Conservation (phyloP, 768 basidiomycete species). For the Lactifluus pinguis region DNA sequence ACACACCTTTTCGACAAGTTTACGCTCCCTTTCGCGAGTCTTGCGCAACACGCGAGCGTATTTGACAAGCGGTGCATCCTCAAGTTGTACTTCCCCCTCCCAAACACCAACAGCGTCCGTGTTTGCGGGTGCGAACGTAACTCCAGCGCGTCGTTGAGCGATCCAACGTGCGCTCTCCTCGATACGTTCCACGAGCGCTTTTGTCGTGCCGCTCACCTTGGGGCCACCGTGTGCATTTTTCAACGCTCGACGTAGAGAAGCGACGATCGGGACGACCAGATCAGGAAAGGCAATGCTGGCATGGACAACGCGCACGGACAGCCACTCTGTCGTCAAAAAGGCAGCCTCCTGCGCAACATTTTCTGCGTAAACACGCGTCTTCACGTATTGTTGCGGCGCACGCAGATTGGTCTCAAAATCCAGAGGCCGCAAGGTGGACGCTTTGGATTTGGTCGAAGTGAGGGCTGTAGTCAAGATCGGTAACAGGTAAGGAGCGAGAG, state of each 20-base stretch:
- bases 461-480: conserved; percentile 78
- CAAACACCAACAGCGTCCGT: conserved; percentile 62
- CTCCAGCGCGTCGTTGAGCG: conserved; percentile 55
- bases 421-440: conserved; percentile 79
- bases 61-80: conserved; percentile 69
- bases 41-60: conserved; percentile 78
- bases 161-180: conserved; percentile 81
- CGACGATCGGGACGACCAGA: conserved; percentile 67
- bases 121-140: conserved; percentile 69
- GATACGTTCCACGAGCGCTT: conserved; percentile 74
- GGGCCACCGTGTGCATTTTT: conserved; percentile 46
- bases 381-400: conserved; percentile 79
- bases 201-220: conserved; percentile 58
- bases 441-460: conserved; percentile 59
- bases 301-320: conserved; percentile 58
- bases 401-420: conserved; percentile 85
- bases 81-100: conserved; percentile 53
- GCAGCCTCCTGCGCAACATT: conserved; percentile 72
- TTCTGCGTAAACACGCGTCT: conserved; percentile 80
- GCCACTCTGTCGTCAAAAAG: conserved; percentile 77
- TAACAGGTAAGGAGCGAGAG: conserved; percentile 78
- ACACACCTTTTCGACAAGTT: conserved; percentile 65
- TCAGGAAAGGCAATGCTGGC: conserved; percentile 93
- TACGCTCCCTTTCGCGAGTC: conserved; percentile 62
- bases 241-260: conserved; percentile 61